phyloP scores from a whole-genome alignment of 352 stramenopile genomes.

The Pythium chondricola region DNA sequence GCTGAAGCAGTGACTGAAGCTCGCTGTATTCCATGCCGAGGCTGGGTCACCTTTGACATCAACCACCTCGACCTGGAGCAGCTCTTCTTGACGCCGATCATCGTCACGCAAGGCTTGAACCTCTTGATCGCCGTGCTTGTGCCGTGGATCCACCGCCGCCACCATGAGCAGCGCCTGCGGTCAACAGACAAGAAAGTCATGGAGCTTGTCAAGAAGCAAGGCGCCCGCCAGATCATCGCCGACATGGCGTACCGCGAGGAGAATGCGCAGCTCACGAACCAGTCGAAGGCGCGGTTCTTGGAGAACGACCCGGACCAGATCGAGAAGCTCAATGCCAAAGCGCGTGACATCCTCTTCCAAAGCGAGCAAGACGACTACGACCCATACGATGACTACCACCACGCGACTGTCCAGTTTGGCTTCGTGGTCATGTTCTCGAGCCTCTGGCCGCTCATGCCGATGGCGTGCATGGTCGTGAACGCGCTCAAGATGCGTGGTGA shows the following conservation, averaged over 20 bases:
- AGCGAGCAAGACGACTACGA: constrained; percentile 75
- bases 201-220: constrained; percentile 60
- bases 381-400: constrained; percentile 77
- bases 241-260: constrained; percentile 52
- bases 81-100: constrained; percentile 78
- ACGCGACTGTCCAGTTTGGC: constrained; percentile 75
- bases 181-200: constrained; percentile 52
- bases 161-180: constrained; percentile 57
- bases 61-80: constrained; percentile 75
- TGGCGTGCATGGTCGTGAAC: constrained; percentile 71
- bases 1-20: constrained; percentile 22
- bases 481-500: constrained; percentile 75
- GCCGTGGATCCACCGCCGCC: constrained; percentile 66
- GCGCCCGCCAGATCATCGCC: constrained; percentile 48
- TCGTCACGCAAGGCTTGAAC: constrained; percentile 73
- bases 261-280: constrained; percentile 40
- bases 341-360: constrained; percentile 68
- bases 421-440: constrained; percentile 87
- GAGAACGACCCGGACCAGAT: constrained; percentile 61
- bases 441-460: constrained; percentile 76
- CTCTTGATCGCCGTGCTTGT: constrained; percentile 64
- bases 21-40: constrained; percentile 56
- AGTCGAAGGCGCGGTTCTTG: constrained; percentile 59
- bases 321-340: constrained; percentile 59
- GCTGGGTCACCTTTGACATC: constrained; percentile 80